A percentile compares a stretch with the other conserved stretches of the same genome.
phyloP scores from a whole-genome alignment of 1,139 yeast species.

The Geotrichum fermentans region DNA sequence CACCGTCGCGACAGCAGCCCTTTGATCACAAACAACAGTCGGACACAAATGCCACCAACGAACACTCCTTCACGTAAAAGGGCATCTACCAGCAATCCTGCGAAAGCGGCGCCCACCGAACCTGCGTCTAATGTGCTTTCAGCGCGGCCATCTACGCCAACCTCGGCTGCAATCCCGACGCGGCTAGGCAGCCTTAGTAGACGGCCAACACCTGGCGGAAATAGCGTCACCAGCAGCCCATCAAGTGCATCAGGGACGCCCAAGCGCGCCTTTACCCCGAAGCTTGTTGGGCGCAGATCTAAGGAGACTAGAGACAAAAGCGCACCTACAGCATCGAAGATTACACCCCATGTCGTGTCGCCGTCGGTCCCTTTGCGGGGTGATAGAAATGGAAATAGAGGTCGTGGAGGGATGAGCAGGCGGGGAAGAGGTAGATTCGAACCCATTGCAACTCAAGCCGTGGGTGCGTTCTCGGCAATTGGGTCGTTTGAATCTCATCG shows the following conservation, averaged over 20 bases:
- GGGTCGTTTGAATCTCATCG: slow-evolving; percentile 17
- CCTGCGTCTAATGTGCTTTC: too few species aligned
- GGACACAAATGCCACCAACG: slow-evolving; percentile 14
- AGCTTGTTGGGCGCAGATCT: slow-evolving; percentile 72
- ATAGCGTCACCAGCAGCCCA: background rate
- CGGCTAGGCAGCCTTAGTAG: slow-evolving; percentile 16
- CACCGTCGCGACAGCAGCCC: background rate
- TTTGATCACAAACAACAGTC: background rate
- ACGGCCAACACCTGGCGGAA: slow-evolving; percentile 18
- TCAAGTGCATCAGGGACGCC: slow-evolving; percentile 29
- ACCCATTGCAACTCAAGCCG: slow-evolving; percentile 32
- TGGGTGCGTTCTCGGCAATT: slow-evolving; percentile 37
- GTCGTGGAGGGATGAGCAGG: slow-evolving; percentile 28
- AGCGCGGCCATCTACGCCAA: too few species aligned
- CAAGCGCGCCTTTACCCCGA: slow-evolving; percentile 68
- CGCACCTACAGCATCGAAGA: slow-evolving; percentile 49
- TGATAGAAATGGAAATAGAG: slow-evolving; percentile 10
- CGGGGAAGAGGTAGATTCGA: slow-evolving; percentile 36
- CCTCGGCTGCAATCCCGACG: too few species aligned
- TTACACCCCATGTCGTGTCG: slow-evolving; percentile 36
- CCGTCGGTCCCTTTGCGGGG: slow-evolving; percentile 9
- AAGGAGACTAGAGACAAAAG: slow-evolving; percentile 78
- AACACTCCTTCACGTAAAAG: slow-evolving; percentile 13
- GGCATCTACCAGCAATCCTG: slow-evolving; percentile 2
- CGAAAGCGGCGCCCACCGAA: too few species aligned